Percentiles rank a stretch among this genome's conserved stretches.
phyloP scores from a whole-genome alignment of 257 asterid species.

The Anisodus tanguticus region DNA sequence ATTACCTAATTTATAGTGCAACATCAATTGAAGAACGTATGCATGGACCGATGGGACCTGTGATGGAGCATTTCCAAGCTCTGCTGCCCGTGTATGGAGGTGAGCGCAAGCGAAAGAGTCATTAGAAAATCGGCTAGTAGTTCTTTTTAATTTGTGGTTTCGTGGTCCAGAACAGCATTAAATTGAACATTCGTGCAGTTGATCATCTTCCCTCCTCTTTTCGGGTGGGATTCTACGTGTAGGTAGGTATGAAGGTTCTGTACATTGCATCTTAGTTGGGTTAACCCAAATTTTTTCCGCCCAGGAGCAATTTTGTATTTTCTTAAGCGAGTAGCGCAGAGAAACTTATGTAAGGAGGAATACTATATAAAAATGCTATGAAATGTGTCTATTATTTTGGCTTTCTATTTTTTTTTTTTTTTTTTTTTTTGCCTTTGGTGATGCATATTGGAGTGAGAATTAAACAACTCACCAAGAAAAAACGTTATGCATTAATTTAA shows the following conservation, averaged over 20 bases:
- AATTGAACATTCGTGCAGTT: not conserved
- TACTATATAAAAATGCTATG: not conserved
- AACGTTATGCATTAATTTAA: too few relatives aligned
- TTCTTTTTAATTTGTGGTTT: not conserved
- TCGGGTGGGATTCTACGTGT: not conserved
- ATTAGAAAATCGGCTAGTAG: too few relatives aligned
- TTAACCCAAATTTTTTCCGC: not conserved
- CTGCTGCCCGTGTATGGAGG: too few relatives aligned
- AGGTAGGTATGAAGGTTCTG: not conserved
- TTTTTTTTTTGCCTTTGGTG: too few relatives aligned
- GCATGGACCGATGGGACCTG: not conserved
- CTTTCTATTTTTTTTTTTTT: too few relatives aligned
- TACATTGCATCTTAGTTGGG: not conserved
- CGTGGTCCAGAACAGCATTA: not conserved
- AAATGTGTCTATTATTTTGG: too few relatives aligned
- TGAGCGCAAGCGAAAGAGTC: too few relatives aligned
- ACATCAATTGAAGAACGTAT: not conserved
- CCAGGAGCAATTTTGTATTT: not conserved
- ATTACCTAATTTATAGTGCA: not conserved
- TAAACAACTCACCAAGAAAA: too few relatives aligned
- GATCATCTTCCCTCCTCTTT: not conserved
- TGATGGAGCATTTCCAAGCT: not conserved
- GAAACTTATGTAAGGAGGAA: not conserved
- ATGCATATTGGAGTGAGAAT: not conserved
- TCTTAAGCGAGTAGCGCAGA: not conserved